Base-by-base conservation (phyloP, 108 stramenopile genomes). In the Parietichytrium sp. region DNA sequence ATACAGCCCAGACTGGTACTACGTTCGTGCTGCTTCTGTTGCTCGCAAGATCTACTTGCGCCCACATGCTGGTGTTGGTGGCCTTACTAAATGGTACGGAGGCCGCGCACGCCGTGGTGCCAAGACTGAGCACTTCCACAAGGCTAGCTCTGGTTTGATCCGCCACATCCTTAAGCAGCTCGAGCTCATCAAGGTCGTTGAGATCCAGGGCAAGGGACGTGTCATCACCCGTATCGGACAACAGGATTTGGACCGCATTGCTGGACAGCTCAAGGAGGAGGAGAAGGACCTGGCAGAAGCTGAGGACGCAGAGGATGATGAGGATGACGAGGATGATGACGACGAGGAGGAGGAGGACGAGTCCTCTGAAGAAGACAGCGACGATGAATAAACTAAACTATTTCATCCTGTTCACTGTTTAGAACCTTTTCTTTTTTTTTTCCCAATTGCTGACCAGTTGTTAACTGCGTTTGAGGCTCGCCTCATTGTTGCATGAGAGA, bases 1-100 rank as follows among this genome's bases (percentile, higher is more conserved):
- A 33, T 97, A 95, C 84, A 95, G 96, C 79, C 95, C 95, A 72
- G 98, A 99, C 92, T 99, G 98, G 98, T 98, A 97, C 86, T 98
- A 95, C 94, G 93, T 97, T 84, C 95, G 98, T 80, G 95, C 96
- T 8, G 98, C 98, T 38, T 95, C 97, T 79, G 94, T 99, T 85
- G 96, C 96, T 36, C 95, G 98, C 85, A 94, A 95, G 89, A 91
- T 99, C 80, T 99, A 99, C 93, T 91, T 99, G 31, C 91, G 94
- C 54, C 97, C 95, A 16, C 96, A 96, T 48, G 83, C 94, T 54
- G 98, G 98, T 49, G 94, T 99, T 47, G 98, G 98, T 53, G 94
- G 92, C 50, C 89, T 99, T 51, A 89, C 92, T 83, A 96, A 95
- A 85, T 94, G 95, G 93, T 99, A 96, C 86, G 98, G 98, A 54